phyloP scores from a whole-genome alignment of 768 basidiomycete genomes.

The Agaricus sinodeliciosus region DNA sequence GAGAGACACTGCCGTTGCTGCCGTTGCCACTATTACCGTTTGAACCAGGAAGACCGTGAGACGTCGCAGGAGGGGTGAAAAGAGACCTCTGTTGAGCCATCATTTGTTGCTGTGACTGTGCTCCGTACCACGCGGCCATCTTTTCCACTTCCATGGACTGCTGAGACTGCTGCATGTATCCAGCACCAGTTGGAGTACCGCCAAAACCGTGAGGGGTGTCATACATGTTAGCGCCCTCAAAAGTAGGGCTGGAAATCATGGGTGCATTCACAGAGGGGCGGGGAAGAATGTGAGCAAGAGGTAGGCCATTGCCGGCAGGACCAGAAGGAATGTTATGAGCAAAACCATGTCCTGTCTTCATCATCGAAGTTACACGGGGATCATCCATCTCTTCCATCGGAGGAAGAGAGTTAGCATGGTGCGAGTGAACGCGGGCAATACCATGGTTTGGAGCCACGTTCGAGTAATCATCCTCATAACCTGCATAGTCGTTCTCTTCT shows the following conservation, averaged over 20 bases:
- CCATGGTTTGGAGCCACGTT: background rate
- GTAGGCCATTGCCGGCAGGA: conserved; percentile 10
- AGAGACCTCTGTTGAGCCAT: conserved; percentile 14
- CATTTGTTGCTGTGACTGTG: conserved; percentile 15
- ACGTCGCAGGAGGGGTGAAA: conserved; percentile 18
- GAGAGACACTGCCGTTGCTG: conserved; percentile 10
- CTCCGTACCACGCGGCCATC: conserved; percentile 17
- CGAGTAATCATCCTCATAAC: conserved; percentile 7
- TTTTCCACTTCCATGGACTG: conserved; percentile 13
- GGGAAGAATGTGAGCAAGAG: conserved; percentile 13
- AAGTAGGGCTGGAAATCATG: conserved; percentile 13
- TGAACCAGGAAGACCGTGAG: conserved; percentile 15
- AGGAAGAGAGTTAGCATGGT: conserved; percentile 10
- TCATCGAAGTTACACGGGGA: conserved; percentile 22
- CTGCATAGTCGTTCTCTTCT: conserved; percentile 21
- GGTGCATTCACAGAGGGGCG: conserved; percentile 11
- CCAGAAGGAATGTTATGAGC: conserved; percentile 23
- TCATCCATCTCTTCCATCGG: conserved; percentile 25
- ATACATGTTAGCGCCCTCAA: conserved; percentile 11
- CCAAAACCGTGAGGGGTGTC: conserved; percentile 10
- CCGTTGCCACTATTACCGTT: conserved; percentile 7
- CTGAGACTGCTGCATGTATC: conserved; percentile 8
- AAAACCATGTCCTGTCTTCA: conserved; percentile 29
- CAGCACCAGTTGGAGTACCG: conserved; percentile 6
- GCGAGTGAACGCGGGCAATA: conserved; percentile 4